Base-by-base conservation (phyloP, 192 early-diverging fungal species). In the Rhizophagus prolifer region DNA sequence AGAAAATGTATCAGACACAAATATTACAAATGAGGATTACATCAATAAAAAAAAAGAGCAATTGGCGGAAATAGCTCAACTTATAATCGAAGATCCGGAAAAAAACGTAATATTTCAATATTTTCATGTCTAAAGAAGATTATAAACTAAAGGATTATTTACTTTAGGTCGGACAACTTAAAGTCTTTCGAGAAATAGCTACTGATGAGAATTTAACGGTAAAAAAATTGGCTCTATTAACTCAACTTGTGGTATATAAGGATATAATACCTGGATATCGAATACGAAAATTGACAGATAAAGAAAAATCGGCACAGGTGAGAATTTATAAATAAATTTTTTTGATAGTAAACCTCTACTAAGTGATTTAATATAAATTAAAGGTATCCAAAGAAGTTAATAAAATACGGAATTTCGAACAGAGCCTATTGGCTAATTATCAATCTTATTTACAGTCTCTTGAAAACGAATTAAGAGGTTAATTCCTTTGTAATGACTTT, bases 211-310 rank as follows among this genome's bases (percentile, higher is more conserved):
- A 93, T 72, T 69, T 79, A 6, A 85, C 85, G 13, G 87, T 96
- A 59, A 87, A 88, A 72, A 92, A 93, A 63, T 79, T 99, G 44
- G 92, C 90, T 0, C 79, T 97, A 31, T 80, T 97, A 65, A 95
- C 95, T 12, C 95, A 96, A 82, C 85, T 98, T 38, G 94, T 94
- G 0, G 93, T 99, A 5, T 99, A 93, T 86, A 91, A 95, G 74
- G 97, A 99, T 79, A 94, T 99, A 81, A 87, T 98, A 46, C 97
- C 97, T 3, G 95, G 92, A 82, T 99, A 99, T 85, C 90, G 95
- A 26, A 98, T 99, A 70, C 92, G 96, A 44, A 86, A 92, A 47
- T 84, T 96, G 75, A 91, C 94, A 0, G 96, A 93, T 34, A 88
- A 88, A 79, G 96, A 99, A 81, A 86, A 91, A 82, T 74, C 81